These are phyloP conservation scores for Oryza longistaminata DNA, from an alignment of 176 grass and related monocot species.

Conservation along the genomic window DNA sequence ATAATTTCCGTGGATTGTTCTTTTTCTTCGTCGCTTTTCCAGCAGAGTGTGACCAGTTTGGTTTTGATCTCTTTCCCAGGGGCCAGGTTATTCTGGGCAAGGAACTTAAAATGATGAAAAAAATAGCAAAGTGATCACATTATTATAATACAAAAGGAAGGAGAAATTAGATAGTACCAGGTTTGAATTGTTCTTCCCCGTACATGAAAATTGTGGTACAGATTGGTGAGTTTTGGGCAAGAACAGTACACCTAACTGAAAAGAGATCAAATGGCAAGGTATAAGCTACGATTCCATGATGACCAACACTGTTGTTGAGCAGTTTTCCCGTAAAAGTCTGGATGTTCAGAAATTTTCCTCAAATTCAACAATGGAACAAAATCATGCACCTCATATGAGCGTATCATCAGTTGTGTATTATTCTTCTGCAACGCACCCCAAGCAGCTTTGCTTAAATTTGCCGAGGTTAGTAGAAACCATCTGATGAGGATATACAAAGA, in stretches of 20 bases:
- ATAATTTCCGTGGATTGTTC: constrained; percentile 42
- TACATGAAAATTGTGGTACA: constrained; percentile 60
- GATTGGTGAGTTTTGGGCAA: constrained; percentile 55
- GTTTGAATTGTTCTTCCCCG: constrained; percentile 25
- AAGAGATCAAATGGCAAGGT: constrained; percentile 9
- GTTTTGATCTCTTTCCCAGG: constrained; percentile 41
- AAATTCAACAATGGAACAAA: constrained; percentile 6
- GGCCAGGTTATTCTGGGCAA: constrained; percentile 27
- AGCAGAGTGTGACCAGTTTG: constrained; percentile 68
- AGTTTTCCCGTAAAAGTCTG: neutral
- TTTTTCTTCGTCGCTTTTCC: constrained; percentile 49
- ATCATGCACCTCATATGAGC: constrained; percentile 82
- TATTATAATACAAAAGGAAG: neutral
- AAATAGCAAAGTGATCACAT: neutral
- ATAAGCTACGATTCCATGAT: neutral
- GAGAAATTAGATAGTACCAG: constrained; percentile 30
- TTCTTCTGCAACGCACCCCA: constrained; percentile 98
- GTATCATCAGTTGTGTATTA: constrained; percentile 94
- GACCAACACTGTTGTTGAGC: neutral
- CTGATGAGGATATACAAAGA: constrained; percentile 30
- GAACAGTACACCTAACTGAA: constrained; percentile 86
- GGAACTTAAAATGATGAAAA: neutral
- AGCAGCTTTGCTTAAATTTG: constrained; percentile 98
- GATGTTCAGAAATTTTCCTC: neutral
- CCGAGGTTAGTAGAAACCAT: constrained; percentile 95